Conservation (phyloP, 1,284 basidiomycete genomes). For the Phellopilus nigrolimitatus region DNA sequence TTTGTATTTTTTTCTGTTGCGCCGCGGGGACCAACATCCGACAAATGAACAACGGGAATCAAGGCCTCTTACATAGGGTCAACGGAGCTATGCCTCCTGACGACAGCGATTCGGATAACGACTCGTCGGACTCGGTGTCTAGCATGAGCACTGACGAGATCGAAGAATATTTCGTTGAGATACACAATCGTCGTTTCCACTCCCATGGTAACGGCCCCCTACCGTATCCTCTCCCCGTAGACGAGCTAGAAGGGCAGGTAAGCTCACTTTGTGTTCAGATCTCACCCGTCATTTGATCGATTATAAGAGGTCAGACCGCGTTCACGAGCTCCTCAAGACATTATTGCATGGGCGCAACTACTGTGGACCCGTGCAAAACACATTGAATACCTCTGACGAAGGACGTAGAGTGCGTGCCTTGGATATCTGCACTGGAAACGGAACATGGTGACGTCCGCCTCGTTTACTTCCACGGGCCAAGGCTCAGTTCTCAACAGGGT, state of each 20-base stretch:
- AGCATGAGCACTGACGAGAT: slow-evolving; percentile 47
- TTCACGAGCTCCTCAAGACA: slow-evolving; percentile 44
- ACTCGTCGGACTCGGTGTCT: slow-evolving; percentile 38
- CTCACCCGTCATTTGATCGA: not conserved
- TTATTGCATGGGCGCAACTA: slow-evolving; percentile 47
- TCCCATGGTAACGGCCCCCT: slow-evolving; percentile 43
- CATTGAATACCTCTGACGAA: slow-evolving; percentile 36
- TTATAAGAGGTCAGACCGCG: slow-evolving; percentile 4
- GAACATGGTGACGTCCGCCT: slow-evolving; percentile 48
- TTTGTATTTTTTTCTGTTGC: not conserved
- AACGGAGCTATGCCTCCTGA: slow-evolving; percentile 21
- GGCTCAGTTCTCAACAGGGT: slow-evolving; percentile 40
- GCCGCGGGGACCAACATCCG: too few relatives aligned
- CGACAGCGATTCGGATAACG: slow-evolving; percentile 30
- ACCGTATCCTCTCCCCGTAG: slow-evolving; percentile 64
- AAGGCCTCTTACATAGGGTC: not conserved
- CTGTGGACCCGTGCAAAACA: slow-evolving; percentile 50
- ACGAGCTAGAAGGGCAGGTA: slow-evolving; percentile 59
- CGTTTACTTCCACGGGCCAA: slow-evolving; percentile 3
- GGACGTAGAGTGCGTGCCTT: slow-evolving; percentile 46
- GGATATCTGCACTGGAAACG: slow-evolving; percentile 68
- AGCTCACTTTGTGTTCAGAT: slow-evolving; percentile 22
- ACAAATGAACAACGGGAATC: not conserved
- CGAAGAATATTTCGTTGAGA: slow-evolving; percentile 51
- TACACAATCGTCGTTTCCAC: slow-evolving; percentile 57